These are phyloP conservation scores for Blastobotrys raffinosifermentans DNA, from an alignment of 1,139 yeast genomes.

Conservation along the genomic window DNA sequence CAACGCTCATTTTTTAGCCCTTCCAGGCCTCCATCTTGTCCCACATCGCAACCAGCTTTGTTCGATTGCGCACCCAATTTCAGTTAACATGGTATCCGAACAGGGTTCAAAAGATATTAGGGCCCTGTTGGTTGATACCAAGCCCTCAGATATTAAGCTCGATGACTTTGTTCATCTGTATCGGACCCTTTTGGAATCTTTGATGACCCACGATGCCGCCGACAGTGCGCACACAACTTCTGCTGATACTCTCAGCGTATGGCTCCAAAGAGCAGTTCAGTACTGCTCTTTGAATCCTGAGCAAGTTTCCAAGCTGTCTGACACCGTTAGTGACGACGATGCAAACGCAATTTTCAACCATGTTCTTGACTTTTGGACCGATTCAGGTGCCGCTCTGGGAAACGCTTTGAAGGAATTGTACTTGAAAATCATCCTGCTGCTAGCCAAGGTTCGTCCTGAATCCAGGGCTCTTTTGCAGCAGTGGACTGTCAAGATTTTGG, in stretches of 20 bases:
- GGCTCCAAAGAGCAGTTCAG: conserved; percentile 53
- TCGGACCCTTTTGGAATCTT: conserved; percentile 18
- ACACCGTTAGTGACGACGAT: conserved; percentile 25
- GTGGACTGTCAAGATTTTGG: conserved; percentile 45
- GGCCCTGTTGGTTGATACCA: conserved; percentile 13
- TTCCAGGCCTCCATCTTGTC: too few species aligned
- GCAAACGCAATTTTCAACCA: conserved; percentile 44
- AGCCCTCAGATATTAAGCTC: conserved; percentile 7
- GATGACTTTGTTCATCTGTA: conserved; percentile 13
- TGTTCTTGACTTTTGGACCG: conserved; percentile 64
- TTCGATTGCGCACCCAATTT: too few species aligned
- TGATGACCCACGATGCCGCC: conserved; percentile 27
- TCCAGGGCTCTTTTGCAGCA: conserved; percentile 24
- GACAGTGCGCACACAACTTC: conserved; percentile 38
- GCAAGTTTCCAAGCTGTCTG: conserved; percentile 2
- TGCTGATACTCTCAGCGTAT: conserved; percentile 58
- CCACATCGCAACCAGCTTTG: too few species aligned
- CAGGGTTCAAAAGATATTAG: too few species aligned
- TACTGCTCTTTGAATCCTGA: conserved; percentile 12
- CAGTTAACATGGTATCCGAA: too few species aligned
- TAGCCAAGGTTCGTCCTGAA: conserved; percentile 20
- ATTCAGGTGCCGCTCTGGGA: conserved; percentile 62
- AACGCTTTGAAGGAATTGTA: conserved; percentile 61
- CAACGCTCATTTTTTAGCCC: too few species aligned
- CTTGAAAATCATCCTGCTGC: conserved; percentile 42